A percentile compares a stretch with the other conserved stretches of the same genome.
Evolutionary conservation across 1,284 basidiomycete genomes (phyloP).

Genomic region (Boletus sp.): DNA sequence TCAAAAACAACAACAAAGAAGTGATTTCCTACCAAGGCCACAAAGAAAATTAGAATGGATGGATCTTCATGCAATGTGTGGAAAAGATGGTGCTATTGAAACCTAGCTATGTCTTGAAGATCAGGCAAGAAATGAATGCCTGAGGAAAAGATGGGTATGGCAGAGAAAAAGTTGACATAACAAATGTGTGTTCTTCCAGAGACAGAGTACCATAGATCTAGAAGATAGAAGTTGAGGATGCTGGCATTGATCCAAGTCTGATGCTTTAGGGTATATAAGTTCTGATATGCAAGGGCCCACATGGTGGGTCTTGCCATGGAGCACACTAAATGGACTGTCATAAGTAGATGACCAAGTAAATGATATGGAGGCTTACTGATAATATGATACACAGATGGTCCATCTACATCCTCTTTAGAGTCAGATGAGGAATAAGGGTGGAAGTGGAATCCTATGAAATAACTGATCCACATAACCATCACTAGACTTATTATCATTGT

Average conservation of each 20-base stretch:
- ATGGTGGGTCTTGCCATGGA: slow-evolving; percentile 3
- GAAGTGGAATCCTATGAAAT: not conserved
- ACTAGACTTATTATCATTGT: not conserved
- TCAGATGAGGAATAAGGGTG: too few species aligned
- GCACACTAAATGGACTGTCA: not conserved
- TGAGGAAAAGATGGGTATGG: not conserved
- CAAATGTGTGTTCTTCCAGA: not conserved
- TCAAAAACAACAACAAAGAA: not conserved
- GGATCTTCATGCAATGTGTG: not conserved
- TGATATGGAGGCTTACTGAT: not conserved
- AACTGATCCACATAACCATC: not conserved
- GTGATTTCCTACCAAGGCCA: not conserved
- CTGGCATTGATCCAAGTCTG: slow-evolving; percentile 1
- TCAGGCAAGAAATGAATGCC: not conserved
- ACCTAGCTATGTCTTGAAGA: not conserved
- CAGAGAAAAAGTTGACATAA: not conserved
- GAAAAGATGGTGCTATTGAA: not conserved
- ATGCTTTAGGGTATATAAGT: not conserved
- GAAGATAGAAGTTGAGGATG: not conserved
- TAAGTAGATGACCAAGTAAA: not conserved
- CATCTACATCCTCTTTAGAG: not conserved
- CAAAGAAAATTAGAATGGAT: not conserved
- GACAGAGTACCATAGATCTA: not conserved
- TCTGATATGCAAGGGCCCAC: slow-evolving; percentile 3
- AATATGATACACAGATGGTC: not conserved